Base-by-base conservation (phyloP, 2,329 filamentous ascomycete genomes). In the Claviceps sp. region DNA sequence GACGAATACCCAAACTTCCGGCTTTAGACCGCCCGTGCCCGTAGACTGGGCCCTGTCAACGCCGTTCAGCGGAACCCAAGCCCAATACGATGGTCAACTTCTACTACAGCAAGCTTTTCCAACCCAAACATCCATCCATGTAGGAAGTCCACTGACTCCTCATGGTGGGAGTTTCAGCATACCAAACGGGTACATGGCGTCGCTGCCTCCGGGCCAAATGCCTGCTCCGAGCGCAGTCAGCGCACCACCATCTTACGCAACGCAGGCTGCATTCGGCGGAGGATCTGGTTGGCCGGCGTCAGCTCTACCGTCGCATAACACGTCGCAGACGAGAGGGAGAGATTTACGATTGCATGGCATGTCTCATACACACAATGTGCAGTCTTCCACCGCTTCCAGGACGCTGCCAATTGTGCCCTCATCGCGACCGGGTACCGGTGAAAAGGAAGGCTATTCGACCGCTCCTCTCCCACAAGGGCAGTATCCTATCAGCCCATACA, bases 401-500 rank as follows among this genome's bases (percentile, higher is more conserved):
- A 20, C 36, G 26, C n/a, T 41, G 18, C 24, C 37, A 36, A 20
- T 7, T n/a, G 18, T 38, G 41, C n/a, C 16, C 38, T 22, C 38
- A 48, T 18, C 18, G 11, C 26, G 20, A 36, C 16, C 11, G 11
- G 18, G n/a, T 51, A 46, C 11, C 53, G 14, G 37, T 49, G 24
- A 44, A 51, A 46, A n/a, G 18, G 5, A 52, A 40, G 30, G 52
- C 16, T 43, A 42, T 40, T 47, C 52, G 3, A 49, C 46, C 16
- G 8, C 16, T 34, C 54, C 48, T 14, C 46, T 65, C 34, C 45
- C 55, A 1, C 55, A 57, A 26, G 46, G 58, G 14, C 70, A 77
- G 5, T 67, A 69, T 56, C 71, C 76, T 0, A 60, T 65, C 38
- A 68, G 64, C 41, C 65, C 69, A 0, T 65, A 70, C 38, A 72